These are phyloP conservation scores for Tubosaeta sp. DNA, from an alignment of 768 basidiomycete species.

Conservation along the genomic window DNA sequence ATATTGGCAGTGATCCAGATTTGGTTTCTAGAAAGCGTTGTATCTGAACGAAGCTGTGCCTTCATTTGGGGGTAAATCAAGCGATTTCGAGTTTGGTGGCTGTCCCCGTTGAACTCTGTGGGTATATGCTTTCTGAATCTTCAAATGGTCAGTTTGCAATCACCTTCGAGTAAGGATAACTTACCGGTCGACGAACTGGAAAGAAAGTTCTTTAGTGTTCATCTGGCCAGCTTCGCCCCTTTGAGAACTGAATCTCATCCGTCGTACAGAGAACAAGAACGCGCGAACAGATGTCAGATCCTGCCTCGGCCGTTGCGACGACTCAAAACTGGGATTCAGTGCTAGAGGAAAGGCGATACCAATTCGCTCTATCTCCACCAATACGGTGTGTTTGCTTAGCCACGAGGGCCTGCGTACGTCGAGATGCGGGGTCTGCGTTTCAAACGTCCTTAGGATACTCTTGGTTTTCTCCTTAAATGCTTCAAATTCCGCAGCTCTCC, in stretches of 20 bases:
- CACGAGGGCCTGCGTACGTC: slow-evolving; percentile 37
- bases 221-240: slow-evolving; percentile 78
- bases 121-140: slow-evolving; percentile 77
- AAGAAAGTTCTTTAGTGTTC: slow-evolving; percentile 64
- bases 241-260: slow-evolving; percentile 67
- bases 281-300: slow-evolving; percentile 58
- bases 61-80: slow-evolving; percentile 79
- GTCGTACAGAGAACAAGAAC: slow-evolving; percentile 79
- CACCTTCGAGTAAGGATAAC: slow-evolving; percentile 14
- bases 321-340: slow-evolving; percentile 52
- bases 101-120: slow-evolving; percentile 66
- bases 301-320: slow-evolving; percentile 37
- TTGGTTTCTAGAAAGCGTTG: slow-evolving; percentile 44
- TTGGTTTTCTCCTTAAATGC: slow-evolving; percentile 82
- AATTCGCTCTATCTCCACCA: slow-evolving; percentile 57
- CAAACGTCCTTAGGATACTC: slow-evolving; percentile 70
- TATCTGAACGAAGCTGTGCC: slow-evolving; percentile 61
- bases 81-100: slow-evolving; percentile 64
- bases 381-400: slow-evolving; percentile 53
- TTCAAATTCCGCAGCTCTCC: slow-evolving; percentile 71
- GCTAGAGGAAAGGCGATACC: slow-evolving; percentile 90
- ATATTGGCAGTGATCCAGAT: slow-evolving; percentile 66
- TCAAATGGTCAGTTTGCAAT: slow-evolving; percentile 7
- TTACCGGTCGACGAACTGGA: slow-evolving; percentile 82
- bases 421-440: slow-evolving; percentile 44